Base-by-base conservation (phyloP, 441 rosid species). In the Gossypium schwendimanii region DNA sequence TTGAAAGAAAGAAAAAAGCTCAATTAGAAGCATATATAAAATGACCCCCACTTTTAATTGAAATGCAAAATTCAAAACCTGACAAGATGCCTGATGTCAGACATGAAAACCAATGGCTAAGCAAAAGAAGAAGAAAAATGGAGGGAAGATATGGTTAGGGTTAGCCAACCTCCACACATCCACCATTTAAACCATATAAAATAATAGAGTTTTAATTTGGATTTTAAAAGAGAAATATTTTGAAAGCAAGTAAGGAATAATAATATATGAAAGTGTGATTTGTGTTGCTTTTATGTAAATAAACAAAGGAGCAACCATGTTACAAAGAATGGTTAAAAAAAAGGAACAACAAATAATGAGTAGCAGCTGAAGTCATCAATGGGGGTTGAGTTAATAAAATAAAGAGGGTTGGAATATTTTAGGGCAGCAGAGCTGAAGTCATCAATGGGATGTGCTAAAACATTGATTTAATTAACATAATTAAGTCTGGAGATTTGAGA, bases 91-190 rank as follows among this genome's bases (percentile, higher is more conserved):
- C 1, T 33, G 11, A 70, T 44, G 69, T 63, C 71, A 70, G 14
- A 50, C 47, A 28, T 12, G 2, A n/a, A 64, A 49, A 21, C 52
- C 53, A 76, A 45, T 64, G 68, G 69, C 31, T 21, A 2, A 49
- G 54, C 52, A 14, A 1, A 15, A 14, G 53, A 50, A 33, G 54
- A 11, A n/a, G 15, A 17, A 15, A 50, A 50, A 50, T 15, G 54
- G 54, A 50, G 52, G 81, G 79, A 76, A 78, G 81, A 76, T 61
- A 70, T 63, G 80, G 76, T 17, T 36, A 47, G 69, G 39, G 39
- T 33, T 33, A 33, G 39, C 39, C 39, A 33, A 33, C 41, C 74
- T 71, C 76, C 76, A 63, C 80, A 61, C 59, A 78, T 67, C 73
- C 73, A 28, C 72, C 49, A 67, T 23, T 63, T 58, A 14, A 58